Evolutionary conservation across 2,329 filamentous ascomycete genomes (phyloP), one percentile per base, ranked within the genome.

Genomic region (Ophiostoma sp.): DNA sequence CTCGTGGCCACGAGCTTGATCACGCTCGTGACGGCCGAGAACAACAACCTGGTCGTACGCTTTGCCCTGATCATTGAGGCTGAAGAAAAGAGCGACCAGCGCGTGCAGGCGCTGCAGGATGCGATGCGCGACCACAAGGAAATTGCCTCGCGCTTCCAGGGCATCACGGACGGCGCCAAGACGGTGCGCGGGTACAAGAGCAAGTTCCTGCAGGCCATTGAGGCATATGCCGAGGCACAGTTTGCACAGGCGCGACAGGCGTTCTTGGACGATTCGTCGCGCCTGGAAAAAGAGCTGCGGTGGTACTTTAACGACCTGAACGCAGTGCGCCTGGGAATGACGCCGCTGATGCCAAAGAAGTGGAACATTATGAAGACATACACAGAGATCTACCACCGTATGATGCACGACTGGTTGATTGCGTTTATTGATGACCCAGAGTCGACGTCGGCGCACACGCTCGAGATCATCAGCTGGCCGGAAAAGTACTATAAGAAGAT

Each of bases 291-390:
- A 82, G 89, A 87, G 74, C 87, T 97, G 80, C 91, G 91, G 76
- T 99, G 95, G 95, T 99, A 89, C 80, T 99, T 98, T 82, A 97
- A 98, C 81, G 94, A 99, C 78, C 86, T 99, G 52, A 96, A 96
- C 79, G 93, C 93, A 3, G 94, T 97, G 77, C 93, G 94, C 79
- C 86, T 96, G 73, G 94, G 95, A 76, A 96, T 99, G 92, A 87
- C 91, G 72, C 87, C 88, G 36, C 84, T 99, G 69, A 94, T 97
- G 87, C 95, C 96, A 10, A 94, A 92, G 80, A 96, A 95, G 79
- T 99, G 95, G 95, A 94, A 90, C 77, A 97, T 99, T 67, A 91
- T 94, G 81, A 89, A 91, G 78, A 95, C 91, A 0, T 99, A 96
- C 79, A 90, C 89, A 72, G 87, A 91, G 76, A 94, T 96, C 72